These are phyloP conservation scores for Scenedesmus sp. DNA, from an alignment of 163 green algal genomes.

Conservation along the genomic window DNA sequence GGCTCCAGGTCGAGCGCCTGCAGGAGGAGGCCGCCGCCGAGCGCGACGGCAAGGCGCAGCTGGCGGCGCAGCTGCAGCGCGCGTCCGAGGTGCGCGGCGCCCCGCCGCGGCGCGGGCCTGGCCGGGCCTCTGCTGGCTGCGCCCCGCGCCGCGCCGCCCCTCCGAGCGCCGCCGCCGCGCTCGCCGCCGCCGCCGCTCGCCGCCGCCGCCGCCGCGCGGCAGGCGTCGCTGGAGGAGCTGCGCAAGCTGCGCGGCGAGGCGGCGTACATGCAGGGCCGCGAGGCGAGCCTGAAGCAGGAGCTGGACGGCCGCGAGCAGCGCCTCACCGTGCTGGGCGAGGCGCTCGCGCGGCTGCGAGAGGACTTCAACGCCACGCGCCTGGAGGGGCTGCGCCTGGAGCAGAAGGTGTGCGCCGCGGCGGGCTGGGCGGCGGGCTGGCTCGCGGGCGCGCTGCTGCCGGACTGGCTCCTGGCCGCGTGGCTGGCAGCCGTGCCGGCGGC, in stretches of 20 bases:
- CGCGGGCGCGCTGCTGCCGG: too few relatives aligned
- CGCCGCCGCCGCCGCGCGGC: too few relatives aligned
- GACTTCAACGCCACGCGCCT: slow-evolving; percentile 20
- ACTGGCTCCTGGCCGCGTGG: too few relatives aligned
- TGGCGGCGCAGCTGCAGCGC: too few relatives aligned
- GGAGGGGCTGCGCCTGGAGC: slow-evolving; percentile 28
- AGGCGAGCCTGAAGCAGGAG: slow-evolving; percentile 20
- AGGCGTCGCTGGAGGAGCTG: slow-evolving; percentile 15
- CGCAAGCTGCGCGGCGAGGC: slow-evolving; percentile 22
- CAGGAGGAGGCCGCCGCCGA: not conserved
- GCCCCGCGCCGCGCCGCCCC: too few relatives aligned
- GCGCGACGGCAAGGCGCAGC: not conserved
- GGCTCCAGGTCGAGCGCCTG: not conserved
- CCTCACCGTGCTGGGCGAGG: not conserved
- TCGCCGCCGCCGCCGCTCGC: too few relatives aligned
- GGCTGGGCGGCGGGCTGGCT: too few relatives aligned
- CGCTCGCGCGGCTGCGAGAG: slow-evolving; percentile 15
- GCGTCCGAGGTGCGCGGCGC: too few relatives aligned
- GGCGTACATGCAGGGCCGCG: slow-evolving; percentile 22
- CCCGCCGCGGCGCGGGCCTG: too few relatives aligned
- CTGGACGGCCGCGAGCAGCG: slow-evolving; percentile 9
- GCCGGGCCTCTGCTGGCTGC: too few relatives aligned
- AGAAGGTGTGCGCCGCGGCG: slow-evolving; percentile 22
- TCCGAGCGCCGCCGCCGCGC: too few relatives aligned
- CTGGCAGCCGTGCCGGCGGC: too few relatives aligned